Conservation (phyloP, 805 yeast species). For the Sugiyamaella smithiae region DNA sequence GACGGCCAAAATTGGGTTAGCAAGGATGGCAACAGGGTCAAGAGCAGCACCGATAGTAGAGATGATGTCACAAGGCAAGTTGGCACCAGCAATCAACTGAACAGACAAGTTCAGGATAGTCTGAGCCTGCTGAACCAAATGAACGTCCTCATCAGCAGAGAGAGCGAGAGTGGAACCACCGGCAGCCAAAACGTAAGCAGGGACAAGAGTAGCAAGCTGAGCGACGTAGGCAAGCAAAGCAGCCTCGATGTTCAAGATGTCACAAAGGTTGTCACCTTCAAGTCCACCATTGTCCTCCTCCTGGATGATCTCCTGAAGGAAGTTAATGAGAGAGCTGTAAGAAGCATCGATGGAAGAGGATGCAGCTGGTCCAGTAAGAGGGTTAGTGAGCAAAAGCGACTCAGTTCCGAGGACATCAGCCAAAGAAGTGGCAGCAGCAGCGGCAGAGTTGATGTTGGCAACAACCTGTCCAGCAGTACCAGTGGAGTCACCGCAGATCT, state of each 20-base stretch:
- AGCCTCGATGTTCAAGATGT: conserved; percentile 3
- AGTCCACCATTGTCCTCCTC: conserved; percentile 8
- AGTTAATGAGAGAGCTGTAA: not conserved
- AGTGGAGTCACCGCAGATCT: conserved; percentile 6
- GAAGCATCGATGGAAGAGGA: conserved; percentile 3
- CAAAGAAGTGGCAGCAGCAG: conserved; percentile 7
- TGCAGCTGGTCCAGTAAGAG: conserved; percentile 2
- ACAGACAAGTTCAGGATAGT: conserved; percentile 4
- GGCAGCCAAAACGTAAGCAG: conserved; percentile 2
- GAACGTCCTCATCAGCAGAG: conserved; percentile 2
- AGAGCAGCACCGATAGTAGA: conserved; percentile 3
- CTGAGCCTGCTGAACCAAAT: conserved; percentile 3
- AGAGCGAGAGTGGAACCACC: conserved; percentile 9
- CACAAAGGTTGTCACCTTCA: conserved; percentile 3
- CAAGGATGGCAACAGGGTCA: conserved; percentile 1
- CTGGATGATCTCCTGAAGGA: not conserved
- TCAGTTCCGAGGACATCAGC: conserved; percentile 5
- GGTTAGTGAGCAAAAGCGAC: conserved; percentile 1
- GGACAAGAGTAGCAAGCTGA: conserved; percentile 7
- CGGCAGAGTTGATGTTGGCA: conserved; percentile 9
- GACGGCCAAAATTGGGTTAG: not conserved
- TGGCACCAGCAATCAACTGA: conserved; percentile 3
- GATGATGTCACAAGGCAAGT: conserved; percentile 6
- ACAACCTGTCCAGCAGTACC: conserved; percentile 9
- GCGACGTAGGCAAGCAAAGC: conserved; percentile 1